Percentiles rank a stretch among this genome's conserved stretches.
Evolutionary conservation across 208 protist species (phyloP).

Genomic region (Leishmania amazonensis): DNA sequence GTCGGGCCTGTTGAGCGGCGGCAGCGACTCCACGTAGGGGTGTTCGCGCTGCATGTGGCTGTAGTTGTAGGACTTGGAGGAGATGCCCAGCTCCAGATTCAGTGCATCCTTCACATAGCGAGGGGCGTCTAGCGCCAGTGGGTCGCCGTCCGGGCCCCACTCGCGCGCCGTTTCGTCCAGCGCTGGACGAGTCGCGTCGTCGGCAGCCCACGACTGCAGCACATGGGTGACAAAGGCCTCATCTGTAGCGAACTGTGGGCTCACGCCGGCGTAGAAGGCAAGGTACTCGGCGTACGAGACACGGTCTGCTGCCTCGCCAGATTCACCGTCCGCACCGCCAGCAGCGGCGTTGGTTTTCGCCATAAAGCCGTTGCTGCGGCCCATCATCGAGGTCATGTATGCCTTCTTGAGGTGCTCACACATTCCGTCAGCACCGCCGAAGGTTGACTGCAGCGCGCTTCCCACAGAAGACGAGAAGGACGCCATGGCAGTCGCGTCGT

Average conservation of each 20-base stretch:
- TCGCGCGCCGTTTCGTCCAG: constrained; percentile 70
- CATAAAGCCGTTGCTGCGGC: background rate
- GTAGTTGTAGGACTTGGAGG: constrained; percentile 76
- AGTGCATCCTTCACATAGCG: constrained; percentile 73
- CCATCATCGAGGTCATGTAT: constrained; percentile 18
- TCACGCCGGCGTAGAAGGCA: constrained; percentile 80
- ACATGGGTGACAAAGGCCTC: constrained; percentile 74
- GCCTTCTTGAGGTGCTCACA: constrained; percentile 15
- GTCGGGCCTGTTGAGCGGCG: constrained; percentile 60
- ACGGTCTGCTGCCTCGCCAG: constrained; percentile 8
- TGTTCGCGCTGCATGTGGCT: constrained; percentile 77
- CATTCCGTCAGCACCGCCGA: constrained; percentile 8
- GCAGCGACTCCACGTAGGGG: constrained; percentile 65
- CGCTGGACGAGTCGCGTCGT: constrained; percentile 49
- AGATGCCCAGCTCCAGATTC: constrained; percentile 50
- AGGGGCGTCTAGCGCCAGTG: constrained; percentile 51
- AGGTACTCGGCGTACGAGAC: constrained; percentile 66
- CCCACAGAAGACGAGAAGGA: constrained; percentile 1
- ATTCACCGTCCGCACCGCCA: background rate
- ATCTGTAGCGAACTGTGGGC: constrained; percentile 47
- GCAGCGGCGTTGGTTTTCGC: background rate
- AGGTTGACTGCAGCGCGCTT: constrained; percentile 19
- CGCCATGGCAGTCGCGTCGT: background rate
- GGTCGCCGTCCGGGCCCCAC: constrained; percentile 77
- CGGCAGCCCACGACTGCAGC: constrained; percentile 74